Base-by-base conservation (phyloP, 2,329 filamentous ascomycete species). In the Didymella segeticola region DNA sequence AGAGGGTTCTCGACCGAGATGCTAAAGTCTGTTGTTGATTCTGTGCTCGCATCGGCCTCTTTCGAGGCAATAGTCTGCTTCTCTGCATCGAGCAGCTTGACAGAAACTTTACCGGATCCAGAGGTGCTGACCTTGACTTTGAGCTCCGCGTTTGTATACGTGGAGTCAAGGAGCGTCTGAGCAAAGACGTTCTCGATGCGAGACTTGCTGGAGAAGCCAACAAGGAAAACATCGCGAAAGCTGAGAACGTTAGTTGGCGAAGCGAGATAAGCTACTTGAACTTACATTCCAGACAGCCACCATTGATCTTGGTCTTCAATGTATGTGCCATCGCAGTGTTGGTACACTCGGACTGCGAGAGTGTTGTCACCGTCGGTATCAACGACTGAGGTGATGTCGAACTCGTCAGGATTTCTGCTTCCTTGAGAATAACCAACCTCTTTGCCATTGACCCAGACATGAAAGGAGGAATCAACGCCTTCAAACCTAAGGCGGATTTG, bases 231-330 rank as follows among this genome's bases (percentile, higher is more conserved):
- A 64, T 89, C 86, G 17, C 87, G 80, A 64, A 88, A 90, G 31
- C 89, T 89, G 5, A 83, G 78, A 2, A 1, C 4, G 42, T 69
- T 25, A 68, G 54, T 47, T 25, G 20, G 26, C 26, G 19, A 8
- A 15, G 6, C 11, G 14, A 36, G 9, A 12, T 12, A 14, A 6
- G 0, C n/a, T 1, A 1, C 3, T 4, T 14, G 9, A 10, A 62
- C 69, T 61, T 23, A 72, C 74, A 68, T 74, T 79, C 81, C 83
- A 19, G 83, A 86, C 5, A 88, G 72, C 83, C 85, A 86, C 86
- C 86, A 89, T 64, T 88, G 85, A 67, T 89, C 86, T 62, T 80
- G 85, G 48, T 89, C 86, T 68, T 90, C 87, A 27, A 89, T 86
- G 61, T 89, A 89, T 0, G 83, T 83, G 1, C 84, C 87, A 60